Evolutionary conservation across 805 yeast species (phyloP), one percentile per base, ranked within the genome.

Genomic region (Candida insectorum): DNA sequence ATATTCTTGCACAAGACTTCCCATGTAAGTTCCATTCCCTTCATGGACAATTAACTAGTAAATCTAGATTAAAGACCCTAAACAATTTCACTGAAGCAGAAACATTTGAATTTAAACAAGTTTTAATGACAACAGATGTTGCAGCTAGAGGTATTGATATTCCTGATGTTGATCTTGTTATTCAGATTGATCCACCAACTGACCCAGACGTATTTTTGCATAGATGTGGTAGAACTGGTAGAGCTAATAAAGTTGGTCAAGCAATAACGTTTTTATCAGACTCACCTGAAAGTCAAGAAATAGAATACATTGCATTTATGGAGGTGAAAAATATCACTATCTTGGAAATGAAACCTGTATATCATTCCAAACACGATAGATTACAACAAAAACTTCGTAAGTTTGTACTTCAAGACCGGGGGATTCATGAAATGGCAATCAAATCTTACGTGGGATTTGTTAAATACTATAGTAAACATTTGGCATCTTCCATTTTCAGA

Each of bases 71-170:
- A 33, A 84, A 77, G 52, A 85, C 96, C 0, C 61, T 91, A 27
- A 67, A 69, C 8, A 62, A 57, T 21, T 93, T 91, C 52, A 54
- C 79, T 0, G 69, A 70, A 1, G 67, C 72, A 4, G 71, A 64
- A 28, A 40, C 54, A 1, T 29, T 33, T 24, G 49, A 53, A 6
- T 58, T 60, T 3, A 80, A 77, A 43, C 67, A 80, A 7, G 75
- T 91, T 0, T 59, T 93, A 16, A 64, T 93, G 59, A 88, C 98
- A 2, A 93, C 98, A 0, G 98, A 93, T 67, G 96, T 93, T n/a
- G 97, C 98, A 0, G 96, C 97, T 0, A 73, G 98, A 52, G 98
- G 98, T 26, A 75, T 93, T 15, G 98, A 93, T 63, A 81, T 93
- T 18, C 95, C 96, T 0, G 93, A 89, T 34, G 97, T 93, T 7